Base-by-base conservation (phyloP, 345 rosid genomes). In the Eucalyptus caleyi region DNA sequence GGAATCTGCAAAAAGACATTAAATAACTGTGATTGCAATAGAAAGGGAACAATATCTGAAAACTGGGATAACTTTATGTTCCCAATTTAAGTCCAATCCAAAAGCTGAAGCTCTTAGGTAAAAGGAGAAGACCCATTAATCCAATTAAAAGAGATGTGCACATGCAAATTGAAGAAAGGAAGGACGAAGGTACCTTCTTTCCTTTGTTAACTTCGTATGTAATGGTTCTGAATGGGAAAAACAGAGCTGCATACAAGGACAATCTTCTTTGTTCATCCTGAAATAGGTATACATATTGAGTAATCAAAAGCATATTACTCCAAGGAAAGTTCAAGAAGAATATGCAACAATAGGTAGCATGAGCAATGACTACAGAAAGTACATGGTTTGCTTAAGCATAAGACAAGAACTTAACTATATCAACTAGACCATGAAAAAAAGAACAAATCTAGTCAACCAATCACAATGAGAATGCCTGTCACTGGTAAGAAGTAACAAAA, bases 231-330 rank as follows among this genome's bases (percentile, higher is more conserved):
- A 97, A 91, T 50, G 99, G 98, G 88, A 96, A 95, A 95, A 97
- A 97, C 80, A 97, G 90, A 86, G 99, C 97, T 87, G 98, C 94
- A 93, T 97, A 97, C 50, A 95, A 88, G 86, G 94, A 91, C 83
- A 97, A 95, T 92, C 98, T 95, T 91, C 94, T 93, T 87, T 96
- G 95, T 86, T 97, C 98, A 88, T 92, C 97, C 99, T 97, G 89
- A 89, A 93, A 91, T 90, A 87, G 90, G 90, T 27, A 90, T 51
- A 86, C 50, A 50, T n/a, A 50, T 26, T 40, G 30, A 72, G 69
- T 21, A 18, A 51, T 56, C 56, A 86, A 50, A 50, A 47, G 56
- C 87, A n/a, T 30, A 27, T 19, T 42, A 65, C 89, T 88, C 53
- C 86, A 51, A 69, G 67, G 45, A 42, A 53, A 27, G 69, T 19